Evolutionary conservation across 768 basidiomycete species (phyloP), one percentile per base, ranked within the genome.

Genomic region (Collybiopsis confluens): DNA sequence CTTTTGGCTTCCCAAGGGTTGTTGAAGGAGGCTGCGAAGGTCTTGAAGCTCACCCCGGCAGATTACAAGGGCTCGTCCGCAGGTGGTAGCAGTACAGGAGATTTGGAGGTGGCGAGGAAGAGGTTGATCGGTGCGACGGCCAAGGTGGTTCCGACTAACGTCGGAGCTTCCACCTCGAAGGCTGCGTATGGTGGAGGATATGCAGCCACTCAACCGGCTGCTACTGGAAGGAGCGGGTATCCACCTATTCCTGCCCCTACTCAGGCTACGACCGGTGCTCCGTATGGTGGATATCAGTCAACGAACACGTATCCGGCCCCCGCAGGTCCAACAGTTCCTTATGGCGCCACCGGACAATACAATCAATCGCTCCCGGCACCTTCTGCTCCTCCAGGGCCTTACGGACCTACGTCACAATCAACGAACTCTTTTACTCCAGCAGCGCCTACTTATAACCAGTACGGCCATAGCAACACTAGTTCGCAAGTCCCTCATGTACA

Each of bases 1-100:
- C 73, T 98, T 48, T 78, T 99, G 23, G 90, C 90, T 5, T 80
- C 86, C 0, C 96, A 98, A 64, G 95, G 95, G n/a, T 78, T 95
- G 18, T 73, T 94, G 45, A 80, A 85, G 60, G 85, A 94, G 52
- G 95, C 94, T 0, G 78, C 85, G 21, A 75, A 77, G 38, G 96
- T 92, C 68, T 70, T 97, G 66, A 80, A 82, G 62, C 70, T 91
- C 59, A 92, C 86, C 0, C 97, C 97, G 1, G 60, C 70, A 10
- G 85, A 83, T 47, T 98, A 97, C 69, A 79, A 81, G 44, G 88
- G 88, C 5, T 74, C n/a, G 2, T 35, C 70, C 73, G 3, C 13
- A 13, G 30, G 5, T 13, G 30, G 30, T 33, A 13, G 5, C 13
- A 13, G 30, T 33, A 13, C 30, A 13, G 30, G 30, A n/a, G n/a